Conservation (phyloP, 768 basidiomycete species). For the Amanita subjunquillea region DNA sequence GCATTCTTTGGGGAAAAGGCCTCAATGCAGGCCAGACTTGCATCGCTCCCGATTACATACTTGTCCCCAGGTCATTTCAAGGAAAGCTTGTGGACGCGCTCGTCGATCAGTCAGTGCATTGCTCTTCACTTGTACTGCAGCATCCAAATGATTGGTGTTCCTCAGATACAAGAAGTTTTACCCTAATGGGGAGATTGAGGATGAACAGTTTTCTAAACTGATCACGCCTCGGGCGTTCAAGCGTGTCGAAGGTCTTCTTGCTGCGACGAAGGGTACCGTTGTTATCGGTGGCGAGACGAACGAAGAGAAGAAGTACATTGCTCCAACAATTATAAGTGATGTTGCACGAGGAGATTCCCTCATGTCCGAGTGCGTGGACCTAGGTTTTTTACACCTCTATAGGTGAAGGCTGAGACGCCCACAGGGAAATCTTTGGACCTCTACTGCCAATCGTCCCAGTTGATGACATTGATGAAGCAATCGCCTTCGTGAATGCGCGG, state of each 20-base stretch:
- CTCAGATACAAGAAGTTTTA: conserved; percentile 47
- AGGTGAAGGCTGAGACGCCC: not conserved
- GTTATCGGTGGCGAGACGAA: conserved; percentile 6
- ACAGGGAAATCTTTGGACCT: conserved; percentile 80
- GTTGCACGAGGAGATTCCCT: conserved; percentile 1
- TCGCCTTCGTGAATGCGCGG: conserved; percentile 56
- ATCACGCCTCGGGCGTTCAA: conserved; percentile 41
- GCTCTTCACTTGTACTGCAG: not conserved
- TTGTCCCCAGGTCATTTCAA: conserved; percentile 35
- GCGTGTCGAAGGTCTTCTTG: conserved; percentile 4
- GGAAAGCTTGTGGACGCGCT: conserved; percentile 35
- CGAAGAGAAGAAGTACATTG: conserved; percentile 3
- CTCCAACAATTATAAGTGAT: conserved; percentile 5
- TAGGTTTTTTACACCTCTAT: not conserved
- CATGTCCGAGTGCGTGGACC: conserved; percentile 2
- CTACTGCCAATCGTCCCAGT: conserved; percentile 68
- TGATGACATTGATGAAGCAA: conserved; percentile 59
- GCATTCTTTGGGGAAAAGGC: conserved; percentile 81
- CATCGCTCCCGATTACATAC: conserved; percentile 48
- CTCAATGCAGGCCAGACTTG: conserved; percentile 74
- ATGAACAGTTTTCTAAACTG: conserved; percentile 40
- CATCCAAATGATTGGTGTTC: not conserved
- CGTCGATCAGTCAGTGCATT: conserved; percentile 25
- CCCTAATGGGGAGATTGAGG: conserved; percentile 33
- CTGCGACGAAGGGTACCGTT: conserved; percentile 1